A percentile compares a stretch with the other conserved stretches of the same genome.
phyloP scores from a whole-genome alignment of 1,139 yeast species.

The Yamadazyma trypodendri region DNA sequence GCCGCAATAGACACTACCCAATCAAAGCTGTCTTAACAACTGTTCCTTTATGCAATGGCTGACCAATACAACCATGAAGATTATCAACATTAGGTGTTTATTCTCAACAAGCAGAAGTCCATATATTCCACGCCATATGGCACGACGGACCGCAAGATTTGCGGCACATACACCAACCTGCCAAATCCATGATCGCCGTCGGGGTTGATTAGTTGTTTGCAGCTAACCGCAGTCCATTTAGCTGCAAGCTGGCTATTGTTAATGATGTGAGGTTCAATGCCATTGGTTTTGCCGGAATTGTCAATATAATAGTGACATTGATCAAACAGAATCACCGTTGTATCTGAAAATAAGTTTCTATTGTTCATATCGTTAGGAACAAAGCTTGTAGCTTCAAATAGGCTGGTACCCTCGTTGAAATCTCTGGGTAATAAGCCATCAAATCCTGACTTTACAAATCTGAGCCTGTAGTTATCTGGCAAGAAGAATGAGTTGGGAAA shows the following conservation, averaged over 20 bases:
- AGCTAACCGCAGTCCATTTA: constrained; percentile 42
- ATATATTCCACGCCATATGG: constrained; percentile 38
- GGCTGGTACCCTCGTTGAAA: constrained; percentile 49
- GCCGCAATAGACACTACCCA: too few species aligned
- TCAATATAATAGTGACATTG: constrained; percentile 64
- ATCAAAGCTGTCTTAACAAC: too few species aligned
- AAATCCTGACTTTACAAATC: constrained; percentile 75
- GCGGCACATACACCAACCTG: constrained; percentile 47
- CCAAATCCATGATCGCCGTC: constrained; percentile 47
- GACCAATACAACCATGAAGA: too few species aligned
- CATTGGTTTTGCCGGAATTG: constrained; percentile 29
- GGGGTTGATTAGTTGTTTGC: constrained; percentile 49
- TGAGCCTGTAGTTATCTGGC: constrained; percentile 56
- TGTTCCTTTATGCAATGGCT: neutral
- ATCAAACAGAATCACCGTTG: constrained; percentile 44
- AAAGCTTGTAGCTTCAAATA: constrained; percentile 30
- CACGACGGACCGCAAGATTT: constrained; percentile 19
- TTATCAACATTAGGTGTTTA: too few species aligned
- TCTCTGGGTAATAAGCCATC: constrained; percentile 89
- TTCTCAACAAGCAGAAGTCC: constrained; percentile 45
- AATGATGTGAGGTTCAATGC: constrained; percentile 14
- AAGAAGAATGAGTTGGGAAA: constrained; percentile 86
- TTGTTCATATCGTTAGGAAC: constrained; percentile 73
- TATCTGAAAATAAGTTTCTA: constrained; percentile 55
- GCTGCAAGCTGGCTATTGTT: neutral